These are phyloP conservation scores for Mycosphaerella sp. DNA, from an alignment of 2,329 filamentous ascomycete genomes.

Conservation along the genomic window DNA sequence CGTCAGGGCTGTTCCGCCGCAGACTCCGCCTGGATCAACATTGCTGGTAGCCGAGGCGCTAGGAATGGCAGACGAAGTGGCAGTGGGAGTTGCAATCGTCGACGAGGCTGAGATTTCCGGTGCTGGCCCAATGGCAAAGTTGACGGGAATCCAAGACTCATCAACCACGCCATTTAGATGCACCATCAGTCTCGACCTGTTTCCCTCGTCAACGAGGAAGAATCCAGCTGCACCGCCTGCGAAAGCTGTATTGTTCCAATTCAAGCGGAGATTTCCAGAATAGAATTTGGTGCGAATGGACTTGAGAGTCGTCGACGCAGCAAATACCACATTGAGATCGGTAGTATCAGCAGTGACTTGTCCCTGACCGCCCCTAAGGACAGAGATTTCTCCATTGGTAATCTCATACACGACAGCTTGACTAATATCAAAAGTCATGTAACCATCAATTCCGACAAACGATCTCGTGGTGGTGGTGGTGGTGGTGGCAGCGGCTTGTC, in stretches of 20 bases:
- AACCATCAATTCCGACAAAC: constrained; percentile 31
- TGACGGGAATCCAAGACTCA: constrained; percentile 27
- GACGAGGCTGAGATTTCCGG: background rate
- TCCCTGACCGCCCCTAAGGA: constrained; percentile 21
- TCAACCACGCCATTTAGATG: constrained; percentile 27
- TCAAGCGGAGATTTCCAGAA: constrained; percentile 24
- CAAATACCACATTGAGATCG: constrained; percentile 26
- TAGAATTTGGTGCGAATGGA: constrained; percentile 30
- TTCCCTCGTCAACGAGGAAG: constrained; percentile 26
- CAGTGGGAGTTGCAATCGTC: background rate
- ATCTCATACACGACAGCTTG: constrained; percentile 31
- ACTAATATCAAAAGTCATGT: constrained; percentile 29
- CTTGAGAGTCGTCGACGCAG: constrained; percentile 18
- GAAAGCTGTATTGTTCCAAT: constrained; percentile 33
- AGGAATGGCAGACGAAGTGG: background rate
- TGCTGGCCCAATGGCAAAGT: constrained; percentile 22
- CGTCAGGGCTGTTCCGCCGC: background rate
- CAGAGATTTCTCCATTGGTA: constrained; percentile 23
- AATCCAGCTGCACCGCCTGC: constrained; percentile 30
- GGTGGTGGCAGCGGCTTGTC: constrained; percentile 17
- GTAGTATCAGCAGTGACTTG: constrained; percentile 27
- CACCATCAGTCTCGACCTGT: constrained; percentile 28
- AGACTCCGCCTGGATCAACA: constrained; percentile 2
- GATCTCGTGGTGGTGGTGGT: constrained; percentile 1
- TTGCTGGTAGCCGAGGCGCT: background rate